Percentiles rank a stretch among this genome's conserved stretches.
These are phyloP conservation scores for Liquidambar formosana DNA, from an alignment of 164 flowering plant genomes.

Conservation along the genomic window DNA sequence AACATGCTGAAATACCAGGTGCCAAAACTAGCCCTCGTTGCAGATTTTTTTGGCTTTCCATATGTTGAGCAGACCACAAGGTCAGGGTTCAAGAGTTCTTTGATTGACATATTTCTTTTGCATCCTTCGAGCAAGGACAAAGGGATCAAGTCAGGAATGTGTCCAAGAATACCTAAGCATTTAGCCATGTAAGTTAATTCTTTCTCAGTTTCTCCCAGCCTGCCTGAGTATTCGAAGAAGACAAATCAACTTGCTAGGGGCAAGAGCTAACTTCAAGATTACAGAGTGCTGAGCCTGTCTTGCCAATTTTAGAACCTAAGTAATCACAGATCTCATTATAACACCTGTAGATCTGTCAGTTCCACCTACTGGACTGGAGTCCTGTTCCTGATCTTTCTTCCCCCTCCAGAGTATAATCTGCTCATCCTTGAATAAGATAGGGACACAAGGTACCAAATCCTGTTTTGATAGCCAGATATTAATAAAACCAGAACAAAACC, in stretches of 20 bases:
- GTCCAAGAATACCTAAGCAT: neutral
- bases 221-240: no score
- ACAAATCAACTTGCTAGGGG: neutral
- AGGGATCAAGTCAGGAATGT: neutral
- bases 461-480: slow-evolving; percentile 34
- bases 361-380: neutral
- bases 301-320: neutral
- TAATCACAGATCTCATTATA: neutral
- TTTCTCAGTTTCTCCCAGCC: no score
- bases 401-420: slow-evolving; percentile 92
- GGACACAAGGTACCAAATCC: slow-evolving; percentile 96
- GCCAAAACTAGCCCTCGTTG: no score
- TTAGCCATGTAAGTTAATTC: neutral
- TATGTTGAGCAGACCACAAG: no score
- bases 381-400: slow-evolving; percentile 27
- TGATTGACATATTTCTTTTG: no score
- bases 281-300: neutral
- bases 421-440: slow-evolving; percentile 82
- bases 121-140: no score
- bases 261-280: neutral
- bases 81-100: no score
- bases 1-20: no score
- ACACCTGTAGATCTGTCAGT: neutral
- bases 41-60: no score
- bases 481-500: neutral